Percentiles rank a stretch among this genome's conserved stretches.
Evolutionary conservation across 1,139 yeast genomes (phyloP).

Genomic region (Hanseniaspora uvarum): DNA sequence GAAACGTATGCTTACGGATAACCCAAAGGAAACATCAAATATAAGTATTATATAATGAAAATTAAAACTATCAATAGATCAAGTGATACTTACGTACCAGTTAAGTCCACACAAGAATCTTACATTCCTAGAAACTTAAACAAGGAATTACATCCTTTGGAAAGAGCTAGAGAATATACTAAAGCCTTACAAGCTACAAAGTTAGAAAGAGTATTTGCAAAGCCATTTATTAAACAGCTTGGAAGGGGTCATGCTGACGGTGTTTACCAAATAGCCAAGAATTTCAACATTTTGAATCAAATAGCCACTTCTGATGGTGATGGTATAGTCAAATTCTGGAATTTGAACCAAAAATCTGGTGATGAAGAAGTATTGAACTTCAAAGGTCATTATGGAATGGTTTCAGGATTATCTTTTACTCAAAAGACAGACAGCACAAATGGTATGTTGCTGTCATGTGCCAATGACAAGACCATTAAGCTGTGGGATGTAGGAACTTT

Average conservation of each 20-base stretch:
- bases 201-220: slow-evolving; percentile 91
- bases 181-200: slow-evolving; percentile 92
- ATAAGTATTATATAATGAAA: slow-evolving; percentile 40
- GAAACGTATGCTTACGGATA: too few relatives aligned
- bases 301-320: slow-evolving; percentile 92
- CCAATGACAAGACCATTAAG: slow-evolving; percentile 82
- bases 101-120: slow-evolving; percentile 77
- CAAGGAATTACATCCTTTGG: slow-evolving; percentile 94
- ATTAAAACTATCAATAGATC: slow-evolving; percentile 85
- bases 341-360: slow-evolving; percentile 40
- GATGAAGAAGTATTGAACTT: slow-evolving; percentile 65
- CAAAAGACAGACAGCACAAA: slow-evolving; percentile 25
- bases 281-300: slow-evolving; percentile 56
- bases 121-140: slow-evolving; percentile 80
- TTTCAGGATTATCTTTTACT: slow-evolving; percentile 67
- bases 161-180: slow-evolving; percentile 91
- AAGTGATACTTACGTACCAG: slow-evolving; percentile 84
- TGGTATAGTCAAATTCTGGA: slow-evolving; percentile 92
- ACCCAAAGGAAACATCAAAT: background rate
- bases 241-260: slow-evolving; percentile 96
- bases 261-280: slow-evolving; percentile 78
- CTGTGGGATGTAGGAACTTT: slow-evolving; percentile 44
- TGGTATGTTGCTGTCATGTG: slow-evolving; percentile 70
- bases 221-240: slow-evolving; percentile 89
- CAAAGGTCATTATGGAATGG: slow-evolving; percentile 85